A percentile compares a stretch with the other conserved stretches of the same genome.
These are phyloP conservation scores for Funneliformis mosseae DNA, from an alignment of 192 early-diverging fungal species.

Conservation along the genomic window DNA sequence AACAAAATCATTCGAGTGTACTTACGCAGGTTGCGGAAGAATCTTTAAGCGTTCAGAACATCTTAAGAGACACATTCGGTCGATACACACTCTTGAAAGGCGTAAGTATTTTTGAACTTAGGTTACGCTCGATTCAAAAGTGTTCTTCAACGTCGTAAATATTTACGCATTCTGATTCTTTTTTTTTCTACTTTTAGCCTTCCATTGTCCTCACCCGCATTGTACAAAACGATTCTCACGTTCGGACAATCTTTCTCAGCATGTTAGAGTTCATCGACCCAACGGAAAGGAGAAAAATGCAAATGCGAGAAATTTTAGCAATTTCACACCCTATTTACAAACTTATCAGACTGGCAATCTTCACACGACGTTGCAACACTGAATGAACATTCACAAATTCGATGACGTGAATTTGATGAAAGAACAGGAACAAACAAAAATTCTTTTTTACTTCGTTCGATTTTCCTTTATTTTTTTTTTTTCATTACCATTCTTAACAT, in stretches of 20 bases:
- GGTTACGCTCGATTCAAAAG: background rate
- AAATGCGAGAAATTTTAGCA: constrained; percentile 35
- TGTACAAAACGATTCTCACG: constrained; percentile 61
- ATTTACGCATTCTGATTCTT: background rate
- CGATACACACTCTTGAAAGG: constrained; percentile 64
- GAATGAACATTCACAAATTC: background rate
- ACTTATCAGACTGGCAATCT: constrained; percentile 35
- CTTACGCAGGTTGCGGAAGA: constrained; percentile 57
- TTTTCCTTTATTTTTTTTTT: background rate
- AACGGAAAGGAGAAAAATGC: constrained; percentile 52
- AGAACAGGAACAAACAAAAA: background rate
- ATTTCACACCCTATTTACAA: constrained; percentile 47
- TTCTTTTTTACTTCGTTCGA: background rate
- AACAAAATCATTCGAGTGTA: constrained; percentile 57
- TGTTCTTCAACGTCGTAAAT: background rate
- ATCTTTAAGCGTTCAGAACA: constrained; percentile 65
- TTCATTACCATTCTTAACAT: background rate
- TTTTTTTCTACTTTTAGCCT: constrained; percentile 42
- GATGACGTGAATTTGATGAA: background rate
- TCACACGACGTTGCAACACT: background rate
- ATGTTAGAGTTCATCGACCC: constrained; percentile 60
- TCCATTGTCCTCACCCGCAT: constrained; percentile 53
- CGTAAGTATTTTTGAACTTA: constrained; percentile 48
- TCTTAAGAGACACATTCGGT: constrained; percentile 61
- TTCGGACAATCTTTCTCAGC: constrained; percentile 60